Conservation (phyloP, 129 eudicot genomes). For the Saposhnikovia divaricata region DNA sequence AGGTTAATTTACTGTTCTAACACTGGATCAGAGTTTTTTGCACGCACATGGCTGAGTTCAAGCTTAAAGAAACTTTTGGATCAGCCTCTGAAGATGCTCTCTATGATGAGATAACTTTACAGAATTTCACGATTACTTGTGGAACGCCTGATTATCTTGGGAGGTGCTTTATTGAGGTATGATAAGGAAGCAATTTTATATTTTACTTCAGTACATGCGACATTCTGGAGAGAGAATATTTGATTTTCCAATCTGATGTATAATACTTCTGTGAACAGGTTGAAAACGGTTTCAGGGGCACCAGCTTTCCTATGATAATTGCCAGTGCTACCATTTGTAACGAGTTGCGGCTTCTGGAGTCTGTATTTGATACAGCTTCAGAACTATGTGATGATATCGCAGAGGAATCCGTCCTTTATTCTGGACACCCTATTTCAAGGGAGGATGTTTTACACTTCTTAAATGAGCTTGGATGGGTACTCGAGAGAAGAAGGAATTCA, state of each 20-base stretch:
- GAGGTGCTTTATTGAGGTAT: slow-evolving; percentile 91
- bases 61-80: slow-evolving; percentile 26
- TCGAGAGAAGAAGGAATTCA: slow-evolving; percentile 43
- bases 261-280: slow-evolving; percentile 35
- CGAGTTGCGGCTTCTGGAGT: slow-evolving; percentile 62
- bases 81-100: slow-evolving; percentile 27
- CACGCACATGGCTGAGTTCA: slow-evolving; percentile 43
- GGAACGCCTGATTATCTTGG: slow-evolving; percentile 37
- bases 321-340: slow-evolving; percentile 62
- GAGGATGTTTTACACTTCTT: slow-evolving; percentile 63
- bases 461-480: slow-evolving; percentile 89
- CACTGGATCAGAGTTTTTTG: slow-evolving; percentile 51
- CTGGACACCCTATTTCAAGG: slow-evolving; percentile 22
- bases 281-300: slow-evolving; percentile 63
- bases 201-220: too few relatives aligned
- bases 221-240: too few relatives aligned
- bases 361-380: slow-evolving; percentile 34
- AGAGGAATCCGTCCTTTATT: slow-evolving; percentile 9
- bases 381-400: slow-evolving; percentile 8
- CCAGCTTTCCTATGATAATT: slow-evolving; percentile 73
- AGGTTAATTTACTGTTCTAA: not conserved
- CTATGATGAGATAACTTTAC: slow-evolving; percentile 51
- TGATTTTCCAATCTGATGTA: too few relatives aligned
- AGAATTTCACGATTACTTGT: slow-evolving; percentile 35
- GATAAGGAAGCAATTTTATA: too few relatives aligned